Conservation (phyloP, 2,329 filamentous ascomycete species). For the Ilyonectria destructans region DNA sequence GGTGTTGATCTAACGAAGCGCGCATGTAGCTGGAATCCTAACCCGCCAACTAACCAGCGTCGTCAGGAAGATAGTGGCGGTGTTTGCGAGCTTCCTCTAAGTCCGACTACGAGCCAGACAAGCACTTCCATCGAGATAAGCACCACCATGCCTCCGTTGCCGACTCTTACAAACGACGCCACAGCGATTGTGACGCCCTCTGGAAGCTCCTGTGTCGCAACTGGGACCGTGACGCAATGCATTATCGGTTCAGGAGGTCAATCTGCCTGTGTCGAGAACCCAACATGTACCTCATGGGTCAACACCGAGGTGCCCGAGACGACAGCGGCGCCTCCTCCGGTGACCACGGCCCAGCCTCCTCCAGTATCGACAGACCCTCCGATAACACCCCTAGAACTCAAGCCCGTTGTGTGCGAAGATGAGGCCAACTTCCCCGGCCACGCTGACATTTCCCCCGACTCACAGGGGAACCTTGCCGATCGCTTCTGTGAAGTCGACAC, state of each 20-base stretch:
- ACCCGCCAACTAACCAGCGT: not conserved
- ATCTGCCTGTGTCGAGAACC: conserved; percentile 8
- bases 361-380: not conserved
- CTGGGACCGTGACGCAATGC: not conserved
- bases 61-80: conserved; percentile 2
- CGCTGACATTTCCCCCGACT: conserved; percentile 4
- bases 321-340: not conserved
- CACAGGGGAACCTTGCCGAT: not conserved
- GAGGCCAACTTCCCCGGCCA: conserved; percentile 16
- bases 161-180: not conserved
- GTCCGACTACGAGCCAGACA: not conserved
- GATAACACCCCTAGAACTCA: conserved; percentile 13
- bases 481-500: not conserved
- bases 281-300: conserved; percentile 12
- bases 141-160: not conserved
- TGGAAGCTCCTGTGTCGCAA: not conserved
- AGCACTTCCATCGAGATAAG: not conserved
- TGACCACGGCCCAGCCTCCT: not conserved
- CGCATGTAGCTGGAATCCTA: not conserved
- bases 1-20: conserved; percentile 4
- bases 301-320: not conserved
- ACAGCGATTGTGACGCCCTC: not conserved
- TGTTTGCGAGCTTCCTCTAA: conserved; percentile 4
- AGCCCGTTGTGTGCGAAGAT: conserved; percentile 2
- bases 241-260: not conserved